Conservation (phyloP, 129 eudicot species). For the Deinandra increscens region DNA sequence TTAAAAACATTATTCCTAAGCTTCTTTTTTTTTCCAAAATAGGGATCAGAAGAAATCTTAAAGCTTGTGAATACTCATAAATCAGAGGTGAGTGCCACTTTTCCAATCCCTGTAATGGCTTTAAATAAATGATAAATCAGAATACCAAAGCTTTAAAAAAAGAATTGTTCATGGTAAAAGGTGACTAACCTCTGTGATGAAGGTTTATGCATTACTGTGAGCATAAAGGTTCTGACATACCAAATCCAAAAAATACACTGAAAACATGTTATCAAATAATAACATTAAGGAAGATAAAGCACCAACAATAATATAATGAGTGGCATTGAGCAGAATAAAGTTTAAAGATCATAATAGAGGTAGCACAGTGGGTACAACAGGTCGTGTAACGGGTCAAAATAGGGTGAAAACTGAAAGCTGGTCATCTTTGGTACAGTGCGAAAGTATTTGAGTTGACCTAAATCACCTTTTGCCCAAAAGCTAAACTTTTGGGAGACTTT, state of each 20-base stretch:
- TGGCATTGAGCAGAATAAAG: constrained; percentile 3
- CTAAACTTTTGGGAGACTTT: background rate
- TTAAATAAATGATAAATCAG: constrained; percentile 13
- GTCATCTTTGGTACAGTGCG: background rate
- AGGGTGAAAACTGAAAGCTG: background rate
- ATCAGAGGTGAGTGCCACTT: constrained; percentile 57
- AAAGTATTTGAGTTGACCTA: background rate
- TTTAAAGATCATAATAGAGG: constrained; percentile 9
- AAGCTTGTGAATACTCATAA: constrained; percentile 73
- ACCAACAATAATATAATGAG: background rate
- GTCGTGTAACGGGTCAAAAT: background rate
- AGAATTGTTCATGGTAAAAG: background rate
- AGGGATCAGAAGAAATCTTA: constrained; percentile 37
- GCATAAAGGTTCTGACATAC: constrained; percentile 72
- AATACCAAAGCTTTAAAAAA: constrained; percentile 9
- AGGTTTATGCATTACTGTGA: constrained; percentile 60
- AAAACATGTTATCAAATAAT: constrained; percentile 35
- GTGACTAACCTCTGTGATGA: constrained; percentile 75
- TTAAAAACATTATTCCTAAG: background rate
- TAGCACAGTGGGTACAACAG: background rate
- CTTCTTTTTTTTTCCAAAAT: background rate
- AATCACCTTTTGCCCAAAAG: background rate
- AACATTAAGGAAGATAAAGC: constrained; percentile 3
- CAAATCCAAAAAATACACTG: constrained; percentile 90
- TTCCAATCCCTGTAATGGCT: constrained; percentile 60